These are phyloP conservation scores for Patellifolia procumbens DNA, from an alignment of 179 eudicot species.

Conservation along the genomic window DNA sequence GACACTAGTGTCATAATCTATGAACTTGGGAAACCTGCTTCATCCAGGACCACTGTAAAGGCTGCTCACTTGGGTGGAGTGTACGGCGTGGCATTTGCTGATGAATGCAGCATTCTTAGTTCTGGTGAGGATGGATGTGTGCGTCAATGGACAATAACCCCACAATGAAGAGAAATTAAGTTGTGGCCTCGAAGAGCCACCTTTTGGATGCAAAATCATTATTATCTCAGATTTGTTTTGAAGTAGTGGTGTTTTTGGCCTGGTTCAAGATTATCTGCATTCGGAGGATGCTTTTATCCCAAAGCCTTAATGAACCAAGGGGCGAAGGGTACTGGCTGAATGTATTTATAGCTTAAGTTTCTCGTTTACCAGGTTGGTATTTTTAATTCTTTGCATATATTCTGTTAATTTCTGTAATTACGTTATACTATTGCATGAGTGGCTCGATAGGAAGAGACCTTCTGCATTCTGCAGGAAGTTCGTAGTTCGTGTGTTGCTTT, in stretches of 20 bases:
- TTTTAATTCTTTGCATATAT: conserved; percentile 21
- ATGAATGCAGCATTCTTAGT: conserved; percentile 65
- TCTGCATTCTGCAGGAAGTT: not conserved
- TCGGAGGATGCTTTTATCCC: conserved; percentile 19
- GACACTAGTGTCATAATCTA: conserved; percentile 80
- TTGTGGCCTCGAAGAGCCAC: not conserved
- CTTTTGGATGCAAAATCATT: conserved; percentile 19
- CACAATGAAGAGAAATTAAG: conserved; percentile 31
- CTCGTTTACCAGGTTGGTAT: conserved; percentile 28
- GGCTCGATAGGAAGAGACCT: not conserved
- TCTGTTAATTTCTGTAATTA: conserved; percentile 4
- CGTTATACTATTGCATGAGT: not conserved
- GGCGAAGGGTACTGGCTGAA: conserved; percentile 11
- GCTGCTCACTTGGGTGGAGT: conserved; percentile 92
- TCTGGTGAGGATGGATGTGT: conserved; percentile 93
- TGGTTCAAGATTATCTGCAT: conserved; percentile 18
- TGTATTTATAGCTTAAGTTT: conserved; percentile 12
- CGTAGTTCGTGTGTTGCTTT: not conserved
- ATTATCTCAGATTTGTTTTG: conserved; percentile 14
- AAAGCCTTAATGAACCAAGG: not conserved
- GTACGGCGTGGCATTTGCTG: conserved; percentile 74
- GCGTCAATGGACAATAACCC: conserved; percentile 66
- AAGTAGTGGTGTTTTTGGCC: conserved; percentile 4
- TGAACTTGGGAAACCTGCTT: conserved; percentile 71
- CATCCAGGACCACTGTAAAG: conserved; percentile 72